A percentile compares a stretch with the other conserved stretches of the same genome.
phyloP scores from a whole-genome alignment of 2,329 filamentous ascomycete genomes.

The Chrysosporium queenslandicum region DNA sequence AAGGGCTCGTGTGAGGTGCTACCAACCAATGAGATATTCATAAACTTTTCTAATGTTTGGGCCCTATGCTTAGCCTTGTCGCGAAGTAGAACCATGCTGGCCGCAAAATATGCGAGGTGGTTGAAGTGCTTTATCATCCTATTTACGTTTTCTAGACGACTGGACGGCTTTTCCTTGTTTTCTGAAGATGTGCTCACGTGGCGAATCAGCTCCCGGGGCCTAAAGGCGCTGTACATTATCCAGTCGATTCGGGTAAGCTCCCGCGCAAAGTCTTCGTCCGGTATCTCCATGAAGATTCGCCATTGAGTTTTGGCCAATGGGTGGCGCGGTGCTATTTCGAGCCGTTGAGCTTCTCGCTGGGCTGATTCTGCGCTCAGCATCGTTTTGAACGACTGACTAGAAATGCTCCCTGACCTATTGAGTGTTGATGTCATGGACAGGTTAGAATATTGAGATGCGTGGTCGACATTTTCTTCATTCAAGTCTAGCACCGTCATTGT shows the following conservation, averaged over 20 bases:
- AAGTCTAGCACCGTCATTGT: constrained; percentile 33
- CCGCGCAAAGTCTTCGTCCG: constrained; percentile 74
- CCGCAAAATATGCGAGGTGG: constrained; percentile 70
- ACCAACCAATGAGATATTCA: constrained; percentile 61
- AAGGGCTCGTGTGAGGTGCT: background rate
- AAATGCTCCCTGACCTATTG: constrained; percentile 32
- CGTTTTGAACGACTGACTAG: constrained; percentile 35
- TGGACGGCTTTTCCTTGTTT: constrained; percentile 51
- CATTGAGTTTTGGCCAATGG: constrained; percentile 77
- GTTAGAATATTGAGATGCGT: constrained; percentile 31
- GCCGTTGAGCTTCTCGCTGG: constrained; percentile 61
- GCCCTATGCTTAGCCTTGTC: constrained; percentile 95
- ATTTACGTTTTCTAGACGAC: constrained; percentile 73
- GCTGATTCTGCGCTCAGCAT: constrained; percentile 54
- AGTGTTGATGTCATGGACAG: constrained; percentile 33
- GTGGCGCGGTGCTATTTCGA: constrained; percentile 60
- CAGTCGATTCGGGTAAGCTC: constrained; percentile 95
- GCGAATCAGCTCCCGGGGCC: constrained; percentile 82
- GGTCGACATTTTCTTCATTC: constrained; percentile 31
- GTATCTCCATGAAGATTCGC: constrained; percentile 77
- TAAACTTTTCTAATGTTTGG: constrained; percentile 87
- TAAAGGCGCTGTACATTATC: constrained; percentile 94
- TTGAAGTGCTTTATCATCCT: constrained; percentile 93
- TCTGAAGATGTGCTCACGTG: constrained; percentile 64
- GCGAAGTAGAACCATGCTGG: constrained; percentile 73